Conservation (phyloP, 1,284 basidiomycete genomes). For the Pseudozyma sp. region DNA sequence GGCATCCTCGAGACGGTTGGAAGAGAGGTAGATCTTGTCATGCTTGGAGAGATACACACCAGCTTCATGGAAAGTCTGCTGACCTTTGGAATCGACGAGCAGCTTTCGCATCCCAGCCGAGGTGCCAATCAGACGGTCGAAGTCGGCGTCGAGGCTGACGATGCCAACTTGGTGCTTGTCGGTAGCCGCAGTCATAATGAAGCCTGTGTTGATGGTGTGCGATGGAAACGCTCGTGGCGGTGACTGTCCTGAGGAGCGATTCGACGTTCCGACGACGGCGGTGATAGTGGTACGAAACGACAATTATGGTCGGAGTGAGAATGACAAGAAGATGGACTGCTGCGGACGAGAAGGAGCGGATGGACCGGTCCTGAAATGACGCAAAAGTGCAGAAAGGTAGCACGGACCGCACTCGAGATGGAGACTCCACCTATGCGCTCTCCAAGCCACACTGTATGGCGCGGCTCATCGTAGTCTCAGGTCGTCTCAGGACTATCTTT, state of each 20-base stretch:
- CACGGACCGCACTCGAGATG: too few species aligned
- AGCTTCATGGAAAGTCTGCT: conserved; percentile 50
- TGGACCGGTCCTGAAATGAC: too few species aligned
- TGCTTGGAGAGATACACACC: conserved; percentile 41
- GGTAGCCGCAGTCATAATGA: conserved; percentile 7
- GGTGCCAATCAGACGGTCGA: conserved; percentile 35
- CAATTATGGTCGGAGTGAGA: too few species aligned
- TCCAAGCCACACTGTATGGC: too few species aligned
- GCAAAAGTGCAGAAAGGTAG: too few species aligned
- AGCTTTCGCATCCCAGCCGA: conserved; percentile 32
- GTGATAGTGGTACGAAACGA: too few species aligned
- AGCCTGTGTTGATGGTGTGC: neutral
- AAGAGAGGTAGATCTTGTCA: conserved; percentile 43
- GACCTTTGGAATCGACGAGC: conserved; percentile 23
- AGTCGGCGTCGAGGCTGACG: conserved; percentile 40
- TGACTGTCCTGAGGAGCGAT: neutral
- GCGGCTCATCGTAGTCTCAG: too few species aligned
- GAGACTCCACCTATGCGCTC: too few species aligned
- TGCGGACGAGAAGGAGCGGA: too few species aligned
- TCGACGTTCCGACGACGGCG: too few species aligned
- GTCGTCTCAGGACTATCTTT: too few species aligned
- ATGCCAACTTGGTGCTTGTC: conserved; percentile 19
- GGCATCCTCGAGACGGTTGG: conserved; percentile 30
- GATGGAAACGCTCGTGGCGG: neutral
- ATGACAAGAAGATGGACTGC: too few species aligned